Evolutionary conservation across 257 asterid genomes (phyloP), one percentile per base, ranked within the genome.

Genomic region (Petrea volubilis): DNA sequence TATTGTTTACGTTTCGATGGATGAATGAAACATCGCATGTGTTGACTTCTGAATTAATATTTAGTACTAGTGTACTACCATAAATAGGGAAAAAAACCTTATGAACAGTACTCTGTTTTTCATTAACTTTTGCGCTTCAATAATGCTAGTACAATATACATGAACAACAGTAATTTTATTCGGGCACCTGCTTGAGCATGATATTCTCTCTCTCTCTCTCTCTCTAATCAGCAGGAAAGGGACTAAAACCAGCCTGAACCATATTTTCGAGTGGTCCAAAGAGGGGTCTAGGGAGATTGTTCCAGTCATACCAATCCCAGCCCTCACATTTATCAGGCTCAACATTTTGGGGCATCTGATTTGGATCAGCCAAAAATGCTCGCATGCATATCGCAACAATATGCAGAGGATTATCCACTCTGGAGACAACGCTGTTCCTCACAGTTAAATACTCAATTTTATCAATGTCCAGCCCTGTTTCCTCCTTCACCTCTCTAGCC

Each of bases 321-420:
- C 92, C 88, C 67, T 82, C 88, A 6, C 90, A 88, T 24, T 84
- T 84, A 7, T 88, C 85, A 27, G 88, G 90, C 80, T 88, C 96
- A 5, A 31, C 64, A 76, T 84, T 84, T 34, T 36, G 64, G 2
- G 90, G 81, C 7, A 18, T 15, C 51, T 74, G 88, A 52, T 21
- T 27, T 0, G 79, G 79, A 61, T 80, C 86, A 1, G 60, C 80
- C 73, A 75, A 63, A 31, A 64, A 10, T 3, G 88, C 85, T 0
- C 95, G 84, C 80, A 88, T 44, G 4, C 80, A 50, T 34, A 88
- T 44, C 12, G 82, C 85, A 15, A 88, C 87, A 15, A 83, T 56
- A 21, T 88, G 90, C 29, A 73, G 21, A 33, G 81, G 75, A 14
- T 69, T 74, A 24, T 69, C 51, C 3, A 7, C 69, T 7, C 40